Conservation (phyloP, 2,329 filamentous ascomycete genomes). For the Colletotrichum sp. region DNA sequence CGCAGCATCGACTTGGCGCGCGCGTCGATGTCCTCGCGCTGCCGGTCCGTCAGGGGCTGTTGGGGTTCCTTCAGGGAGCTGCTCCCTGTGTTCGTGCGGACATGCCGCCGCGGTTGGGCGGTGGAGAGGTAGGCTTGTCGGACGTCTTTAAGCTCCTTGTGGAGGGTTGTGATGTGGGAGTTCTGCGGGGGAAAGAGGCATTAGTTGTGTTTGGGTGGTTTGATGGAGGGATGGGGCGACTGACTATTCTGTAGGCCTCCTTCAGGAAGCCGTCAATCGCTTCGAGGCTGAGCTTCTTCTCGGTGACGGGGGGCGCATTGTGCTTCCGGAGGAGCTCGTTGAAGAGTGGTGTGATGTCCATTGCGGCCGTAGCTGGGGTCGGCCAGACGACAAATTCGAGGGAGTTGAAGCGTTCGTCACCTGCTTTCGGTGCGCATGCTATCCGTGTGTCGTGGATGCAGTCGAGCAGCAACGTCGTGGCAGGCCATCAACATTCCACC, state of each 20-base stretch:
- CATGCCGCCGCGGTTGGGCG: conserved; percentile 65
- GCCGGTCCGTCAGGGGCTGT: conserved; percentile 73
- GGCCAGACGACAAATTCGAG: neutral
- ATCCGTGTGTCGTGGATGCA: neutral
- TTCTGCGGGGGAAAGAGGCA: conserved; percentile 59
- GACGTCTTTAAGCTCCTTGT: conserved; percentile 80
- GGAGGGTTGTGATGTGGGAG: conserved; percentile 80
- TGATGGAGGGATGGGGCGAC: conserved; percentile 25
- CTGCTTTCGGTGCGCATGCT: neutral
- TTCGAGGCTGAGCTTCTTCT: conserved; percentile 46
- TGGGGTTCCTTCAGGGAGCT: conserved; percentile 31
- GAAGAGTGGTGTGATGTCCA: conserved; percentile 72
- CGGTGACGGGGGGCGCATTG: conserved; percentile 53
- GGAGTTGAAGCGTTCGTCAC: neutral
- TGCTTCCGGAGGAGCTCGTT: conserved; percentile 70
- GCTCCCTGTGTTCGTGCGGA: conserved; percentile 38
- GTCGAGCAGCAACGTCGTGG: neutral
- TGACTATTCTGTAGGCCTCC: conserved; percentile 91
- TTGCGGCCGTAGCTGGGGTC: conserved; percentile 38
- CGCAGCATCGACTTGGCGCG: conserved; percentile 86
- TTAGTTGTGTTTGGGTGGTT: neutral
- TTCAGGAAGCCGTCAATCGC: conserved; percentile 86
- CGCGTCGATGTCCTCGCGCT: conserved; percentile 86
- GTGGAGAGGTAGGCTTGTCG: conserved; percentile 92
- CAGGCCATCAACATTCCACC: neutral